phyloP scores from a whole-genome alignment of 345 rosid species.

The Populus euphratica region DNA sequence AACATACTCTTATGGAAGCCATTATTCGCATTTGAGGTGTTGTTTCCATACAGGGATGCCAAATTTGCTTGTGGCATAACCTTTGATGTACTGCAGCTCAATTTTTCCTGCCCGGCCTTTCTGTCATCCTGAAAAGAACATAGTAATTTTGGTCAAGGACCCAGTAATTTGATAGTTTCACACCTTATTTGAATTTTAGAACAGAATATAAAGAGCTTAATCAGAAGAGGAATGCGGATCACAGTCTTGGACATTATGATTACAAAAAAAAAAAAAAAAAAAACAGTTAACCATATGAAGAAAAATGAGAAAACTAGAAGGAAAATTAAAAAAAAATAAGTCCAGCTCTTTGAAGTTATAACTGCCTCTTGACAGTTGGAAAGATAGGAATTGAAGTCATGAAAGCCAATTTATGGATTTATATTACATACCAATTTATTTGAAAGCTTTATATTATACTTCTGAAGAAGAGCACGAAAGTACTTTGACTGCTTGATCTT shows the following conservation, averaged over 20 bases:
- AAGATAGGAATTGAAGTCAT: background rate
- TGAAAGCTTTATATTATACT: slow-evolving; percentile 35
- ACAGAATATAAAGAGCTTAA: background rate
- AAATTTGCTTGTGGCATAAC: slow-evolving; percentile 52
- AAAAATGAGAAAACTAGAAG: slow-evolving; percentile 3
- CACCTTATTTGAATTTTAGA: background rate
- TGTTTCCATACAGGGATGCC: slow-evolving; percentile 71
- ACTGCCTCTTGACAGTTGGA: background rate
- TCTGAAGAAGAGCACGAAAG: slow-evolving; percentile 47
- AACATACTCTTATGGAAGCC: slow-evolving; percentile 30
- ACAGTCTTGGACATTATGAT: background rate
- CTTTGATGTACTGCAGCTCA: slow-evolving; percentile 44
- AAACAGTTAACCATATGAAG: background rate
- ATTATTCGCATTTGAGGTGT: slow-evolving; percentile 36
- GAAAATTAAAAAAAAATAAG: background rate
- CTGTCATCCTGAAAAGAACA: slow-evolving; percentile 52
- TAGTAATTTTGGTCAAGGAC: slow-evolving; percentile 4
- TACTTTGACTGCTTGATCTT: slow-evolving; percentile 67
- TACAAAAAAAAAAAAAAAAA: too few relatives aligned
- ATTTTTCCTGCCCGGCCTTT: slow-evolving; percentile 32
- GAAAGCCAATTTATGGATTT: slow-evolving; percentile 7
- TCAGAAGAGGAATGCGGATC: background rate
- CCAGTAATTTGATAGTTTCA: background rate
- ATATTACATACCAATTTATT: slow-evolving; percentile 38
- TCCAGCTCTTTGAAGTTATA: background rate